Conservation (phyloP, 208 protist genomes). For the Novymonas esmeraldas region DNA sequence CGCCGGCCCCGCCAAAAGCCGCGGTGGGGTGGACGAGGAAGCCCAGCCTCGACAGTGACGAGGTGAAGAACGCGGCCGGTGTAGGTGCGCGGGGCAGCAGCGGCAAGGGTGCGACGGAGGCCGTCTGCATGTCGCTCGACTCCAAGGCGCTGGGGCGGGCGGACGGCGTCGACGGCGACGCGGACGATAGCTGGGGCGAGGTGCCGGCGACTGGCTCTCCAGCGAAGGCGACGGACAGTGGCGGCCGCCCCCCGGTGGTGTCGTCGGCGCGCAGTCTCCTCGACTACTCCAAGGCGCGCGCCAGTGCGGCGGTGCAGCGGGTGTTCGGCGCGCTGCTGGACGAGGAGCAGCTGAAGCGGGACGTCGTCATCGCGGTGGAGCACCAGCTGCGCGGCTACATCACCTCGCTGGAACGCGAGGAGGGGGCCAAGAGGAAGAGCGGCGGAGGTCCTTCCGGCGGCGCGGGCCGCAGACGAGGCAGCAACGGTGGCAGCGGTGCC, state of each 20-base stretch:
- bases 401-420: constrained; percentile 7
- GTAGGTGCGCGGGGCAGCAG: not conserved
- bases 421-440: not conserved
- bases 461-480: no score
- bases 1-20: not conserved
- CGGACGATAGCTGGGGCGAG: constrained; percentile 46
- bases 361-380: constrained; percentile 46
- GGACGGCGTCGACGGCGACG: constrained; percentile 3
- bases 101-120: not conserved
- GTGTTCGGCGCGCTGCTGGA: constrained; percentile 24
- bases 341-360: constrained; percentile 51
- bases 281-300: constrained; percentile 29
- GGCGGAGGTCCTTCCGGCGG: not conserved
- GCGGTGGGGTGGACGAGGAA: not conserved
- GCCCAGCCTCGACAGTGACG: constrained; percentile 29
- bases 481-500: not conserved
- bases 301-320: constrained; percentile 10
- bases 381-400: constrained; percentile 46
- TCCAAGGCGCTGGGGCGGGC: constrained; percentile 29
- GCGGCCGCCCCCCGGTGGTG: not conserved
- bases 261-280: constrained; percentile 31
- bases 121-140: constrained; percentile 35
- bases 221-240: not conserved
- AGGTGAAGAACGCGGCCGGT: not conserved
- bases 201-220: not conserved